Evolutionary conservation across 352 stramenopile species (phyloP).

Genomic region (Phytophthora sp.): DNA sequence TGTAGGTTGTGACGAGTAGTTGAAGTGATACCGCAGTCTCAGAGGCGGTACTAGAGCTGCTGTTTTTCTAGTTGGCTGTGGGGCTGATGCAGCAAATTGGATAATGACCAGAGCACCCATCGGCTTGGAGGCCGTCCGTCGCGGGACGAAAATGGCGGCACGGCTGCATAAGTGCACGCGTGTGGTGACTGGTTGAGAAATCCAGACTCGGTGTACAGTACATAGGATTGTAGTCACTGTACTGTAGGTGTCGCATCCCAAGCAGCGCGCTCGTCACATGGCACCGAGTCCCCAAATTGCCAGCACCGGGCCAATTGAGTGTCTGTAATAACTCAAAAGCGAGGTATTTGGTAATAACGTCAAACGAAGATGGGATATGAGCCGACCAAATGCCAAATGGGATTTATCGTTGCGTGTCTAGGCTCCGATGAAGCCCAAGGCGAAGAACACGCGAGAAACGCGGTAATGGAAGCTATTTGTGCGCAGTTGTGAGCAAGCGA

Average conservation of each 20-base stretch:
- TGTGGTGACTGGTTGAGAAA: conserved; percentile 29
- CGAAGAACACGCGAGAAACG: conserved; percentile 33
- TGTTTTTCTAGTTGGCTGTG: conserved; percentile 3
- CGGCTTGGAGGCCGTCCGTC: no score
- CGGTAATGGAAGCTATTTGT: conserved; percentile 9
- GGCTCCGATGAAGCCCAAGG: conserved; percentile 13
- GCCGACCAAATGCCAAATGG: neutral
- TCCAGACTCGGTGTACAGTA: conserved; percentile 8
- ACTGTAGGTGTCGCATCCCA: conserved; percentile 19
- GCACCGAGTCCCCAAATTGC: neutral
- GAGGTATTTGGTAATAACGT: conserved; percentile 5
- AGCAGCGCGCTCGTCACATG: conserved; percentile 28
- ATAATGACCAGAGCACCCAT: conserved; percentile 24
- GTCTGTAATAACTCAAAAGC: neutral
- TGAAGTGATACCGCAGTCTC: conserved; percentile 33
- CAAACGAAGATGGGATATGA: conserved; percentile 14
- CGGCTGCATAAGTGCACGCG: conserved; percentile 25
- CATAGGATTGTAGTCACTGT: conserved; percentile 6
- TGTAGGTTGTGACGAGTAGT: neutral
- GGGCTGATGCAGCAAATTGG: conserved; percentile 19
- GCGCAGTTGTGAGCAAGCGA: conserved; percentile 8
- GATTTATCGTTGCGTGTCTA: conserved; percentile 18
- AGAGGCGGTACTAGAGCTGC: no score
- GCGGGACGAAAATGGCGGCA: neutral
- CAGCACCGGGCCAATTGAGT: neutral